Evolutionary conservation across 768 basidiomycete species (phyloP), one percentile per base, ranked within the genome.

Genomic region (Psilocybe tampanensis): DNA sequence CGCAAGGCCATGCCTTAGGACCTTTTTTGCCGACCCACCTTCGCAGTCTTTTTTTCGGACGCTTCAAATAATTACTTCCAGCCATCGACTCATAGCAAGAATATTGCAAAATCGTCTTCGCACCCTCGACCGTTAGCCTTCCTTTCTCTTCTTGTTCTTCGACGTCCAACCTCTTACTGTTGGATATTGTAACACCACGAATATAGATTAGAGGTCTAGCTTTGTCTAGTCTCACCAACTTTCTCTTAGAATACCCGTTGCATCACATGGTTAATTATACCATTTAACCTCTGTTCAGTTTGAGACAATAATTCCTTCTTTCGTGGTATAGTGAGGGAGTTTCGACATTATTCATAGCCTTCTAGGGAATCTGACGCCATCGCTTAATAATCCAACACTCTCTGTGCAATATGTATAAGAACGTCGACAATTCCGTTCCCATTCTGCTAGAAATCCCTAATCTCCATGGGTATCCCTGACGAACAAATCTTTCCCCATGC

Each of bases 401-500:
- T n/a, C n/a, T n/a, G n/a, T n/a, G 12, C 29, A 29, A 47, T 22
- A 42, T 39, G 18, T 45, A 48, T 47, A 54, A 54, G 34, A 49
- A 44, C 33, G 23, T 26, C 26, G 32, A 42, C 15, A 21, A 26
- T 29, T 44, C 21, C n/a, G 44, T 44, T 32, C 44, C 41, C 44
- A 57, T 29, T 5, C 29, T n/a, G n/a, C n/a, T n/a, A n/a, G 29
- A 29, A 29, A 29, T 9, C 29, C 29, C 29, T 29, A 29, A 29
- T 5, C 9, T 18, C 24, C 54, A 80, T 80, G 79, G 44, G 64
- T 43, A 66, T 72, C 42, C 80, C 81, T 47, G 83, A 86, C 70
- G 76, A 67, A 61, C 63, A 82, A n/a, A 81, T 87, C 29, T 76
- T 79, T 61, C 84, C 86, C 0, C 70, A 73, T 58, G 86, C 88